A percentile compares a stretch with the other conserved stretches of the same genome.
Conservation (phyloP, 371 early-diverging fungal genomes). For the Haplosporangium sp. region DNA sequence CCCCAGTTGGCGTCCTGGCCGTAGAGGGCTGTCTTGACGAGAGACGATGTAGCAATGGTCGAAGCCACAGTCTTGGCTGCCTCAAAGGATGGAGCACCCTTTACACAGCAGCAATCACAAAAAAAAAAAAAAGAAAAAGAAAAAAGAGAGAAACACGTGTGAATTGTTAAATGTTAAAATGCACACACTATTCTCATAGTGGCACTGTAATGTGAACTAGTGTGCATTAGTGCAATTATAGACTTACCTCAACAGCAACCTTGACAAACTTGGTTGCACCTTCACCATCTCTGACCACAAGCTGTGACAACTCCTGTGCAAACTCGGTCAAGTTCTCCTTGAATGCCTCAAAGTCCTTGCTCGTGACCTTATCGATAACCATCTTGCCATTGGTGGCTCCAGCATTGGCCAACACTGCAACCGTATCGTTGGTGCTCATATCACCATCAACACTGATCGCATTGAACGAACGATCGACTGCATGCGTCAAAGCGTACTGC, state of each 20-base stretch:
- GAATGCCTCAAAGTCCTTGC: slow-evolving; percentile 74
- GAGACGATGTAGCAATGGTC: slow-evolving; percentile 89
- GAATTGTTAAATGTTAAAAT: background rate
- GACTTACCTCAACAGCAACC: slow-evolving; percentile 80
- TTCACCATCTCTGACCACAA: slow-evolving; percentile 95
- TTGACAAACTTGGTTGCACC: slow-evolving; percentile 97
- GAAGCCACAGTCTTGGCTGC: slow-evolving; percentile 87
- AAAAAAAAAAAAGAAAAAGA: slow-evolving; percentile 1
- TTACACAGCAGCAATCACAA: too few relatives aligned
- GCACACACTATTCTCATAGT: background rate
- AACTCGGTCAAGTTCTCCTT: slow-evolving; percentile 79
- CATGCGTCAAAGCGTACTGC: slow-evolving; percentile 79
- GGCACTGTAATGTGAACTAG: too few relatives aligned
- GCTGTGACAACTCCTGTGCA: slow-evolving; percentile 84
- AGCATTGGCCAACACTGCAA: slow-evolving; percentile 90
- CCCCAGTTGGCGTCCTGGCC: slow-evolving; percentile 99
- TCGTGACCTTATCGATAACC: slow-evolving; percentile 58
- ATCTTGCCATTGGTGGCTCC: slow-evolving; percentile 60
- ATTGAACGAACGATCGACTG: slow-evolving; percentile 93
- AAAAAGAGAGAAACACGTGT: background rate
- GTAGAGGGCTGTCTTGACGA: slow-evolving; percentile 95
- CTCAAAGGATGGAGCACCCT: slow-evolving; percentile 78
- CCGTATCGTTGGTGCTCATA: slow-evolving; percentile 96
- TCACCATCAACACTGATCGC: slow-evolving; percentile 95
- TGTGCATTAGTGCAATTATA: background rate